Evolutionary conservation across 768 basidiomycete species (phyloP), one percentile per base, ranked within the genome.

Genomic region (Termitomyces heimii): DNA sequence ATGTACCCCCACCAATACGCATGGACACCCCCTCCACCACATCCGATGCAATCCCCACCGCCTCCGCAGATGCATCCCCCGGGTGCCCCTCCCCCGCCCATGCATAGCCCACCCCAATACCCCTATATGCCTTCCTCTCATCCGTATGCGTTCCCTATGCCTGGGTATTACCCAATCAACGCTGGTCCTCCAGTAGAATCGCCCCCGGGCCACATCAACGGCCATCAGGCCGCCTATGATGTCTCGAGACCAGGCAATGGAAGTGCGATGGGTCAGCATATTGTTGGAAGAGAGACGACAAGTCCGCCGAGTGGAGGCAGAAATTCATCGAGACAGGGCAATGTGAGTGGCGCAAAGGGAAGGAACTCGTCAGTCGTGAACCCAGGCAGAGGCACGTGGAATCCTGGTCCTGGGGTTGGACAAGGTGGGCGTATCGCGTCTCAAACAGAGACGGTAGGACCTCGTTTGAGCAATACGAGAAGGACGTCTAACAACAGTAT

Each of bases 331-430:
- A 64, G 71, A 34, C 67, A 67, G 50, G 65, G 70, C 45, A 67
- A 53, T 58, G 45, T 66, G 63, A 76, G 71, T 59, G 70, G 69
- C 18, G 61, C 58, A 26, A 70, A 75, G 66, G 64, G 69, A 39
- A 58, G 66, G 42, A 63, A 64, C 20, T 56, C 60, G 12, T 61
- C 71, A 28, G 68, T 75, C 22, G 74, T 77, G 40, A 57, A 53
- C 10, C 73, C 78, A 48, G 70, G 78, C 22, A 72, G 82, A 49
- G 70, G 76, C 22, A 22, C 42, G 49, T 89, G 88, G 86, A 89
- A 81, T 66, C 88, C 82, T 64, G 87, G 87, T 1, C 81, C 85
- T 63, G 85, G 85, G 13, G 68, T 81, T 35, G 74, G 82, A 18
- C 75, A 76, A 62, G 76, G 80, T 26, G 82, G 81, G 1, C 69